Base-by-base conservation (phyloP, 257 asterid genomes). In the Jaltomata sinuosa region DNA sequence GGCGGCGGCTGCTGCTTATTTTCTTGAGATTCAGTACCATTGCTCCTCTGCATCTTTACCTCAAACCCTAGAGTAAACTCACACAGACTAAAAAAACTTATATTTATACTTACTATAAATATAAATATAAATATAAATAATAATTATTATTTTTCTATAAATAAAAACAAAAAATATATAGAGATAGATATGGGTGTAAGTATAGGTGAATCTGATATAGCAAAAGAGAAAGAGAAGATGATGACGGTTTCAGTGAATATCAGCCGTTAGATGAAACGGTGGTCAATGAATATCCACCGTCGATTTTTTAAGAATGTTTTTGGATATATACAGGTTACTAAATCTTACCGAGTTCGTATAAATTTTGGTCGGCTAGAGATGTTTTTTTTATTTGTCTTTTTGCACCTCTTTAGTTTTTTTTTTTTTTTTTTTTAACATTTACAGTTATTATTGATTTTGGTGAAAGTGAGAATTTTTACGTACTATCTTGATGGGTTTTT, bases 21-120 rank as follows among this genome's bases (percentile, higher is more conserved):
- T 14, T 81, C 84, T 31, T 42, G 78, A 49, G 84, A 62, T 62
- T 82, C 79, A 64, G 64, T 61, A 64, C 79, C 84, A 27, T 82
- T 82, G 18, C 64, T 82, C 14, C 52, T 82, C 77, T 82, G 64
- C 79, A 62, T 82, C 79, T 65, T 52, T 45, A 47, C 42, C 78
- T 62, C 84, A 81, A 42, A 81, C 74, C 79, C 74, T 64, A 40
- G 55, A 38, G 84, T 61, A 59, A 61, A 57, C 40, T 38, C 40
- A 29, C 47, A 11, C 49, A 55, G 21, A 72, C 11, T 27, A 36
- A 62, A 81, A 47, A 82, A 31, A 45, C 27, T 65, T 59, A 14
- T 61, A 59, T 81, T n/a, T 82, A 52, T 62, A 53, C 54, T 6
- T 62, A 10, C 71, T 16, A 54, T 25, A 42, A 34, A 22, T 38